A percentile compares a stretch with the other conserved stretches of the same genome.
Evolutionary conservation across 2,329 filamentous ascomycete genomes (phyloP).

Genomic region (Aurifilum marmelostoma): DNA sequence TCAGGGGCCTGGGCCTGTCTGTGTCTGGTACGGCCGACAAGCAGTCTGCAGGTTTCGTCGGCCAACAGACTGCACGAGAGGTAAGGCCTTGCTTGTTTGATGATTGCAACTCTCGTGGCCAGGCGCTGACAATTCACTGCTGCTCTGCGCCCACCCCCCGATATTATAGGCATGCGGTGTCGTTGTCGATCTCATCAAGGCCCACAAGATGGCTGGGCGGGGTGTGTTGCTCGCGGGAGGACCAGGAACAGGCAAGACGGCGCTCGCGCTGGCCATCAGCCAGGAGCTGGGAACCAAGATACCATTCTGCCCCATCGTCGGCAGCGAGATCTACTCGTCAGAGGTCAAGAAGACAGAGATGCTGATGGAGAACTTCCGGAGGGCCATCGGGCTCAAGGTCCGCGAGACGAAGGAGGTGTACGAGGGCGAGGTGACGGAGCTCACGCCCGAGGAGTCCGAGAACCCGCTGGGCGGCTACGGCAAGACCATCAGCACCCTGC

Average conservation of each 20-base stretch:
- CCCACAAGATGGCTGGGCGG: constrained; percentile 96
- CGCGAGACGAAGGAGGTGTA: constrained; percentile 99
- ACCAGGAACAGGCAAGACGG: constrained; percentile 96
- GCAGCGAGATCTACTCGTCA: constrained; percentile 95
- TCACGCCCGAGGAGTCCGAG: constrained; percentile 96
- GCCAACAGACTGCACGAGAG: constrained; percentile 86
- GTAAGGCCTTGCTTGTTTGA: constrained; percentile 49
- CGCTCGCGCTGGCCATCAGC: constrained; percentile 90
- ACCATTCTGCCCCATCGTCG: constrained; percentile 96
- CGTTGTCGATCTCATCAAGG: constrained; percentile 91
- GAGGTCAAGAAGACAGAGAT: constrained; percentile 99
- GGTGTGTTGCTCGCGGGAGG: constrained; percentile 93
- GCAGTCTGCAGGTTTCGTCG: constrained; percentile 82
- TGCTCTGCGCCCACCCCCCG: constrained; percentile 3
- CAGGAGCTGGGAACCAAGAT: constrained; percentile 98
- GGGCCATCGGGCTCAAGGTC: constrained; percentile 94
- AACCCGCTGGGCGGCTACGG: constrained; percentile 97
- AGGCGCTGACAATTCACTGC: constrained; percentile 9
- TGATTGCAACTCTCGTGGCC: not conserved
- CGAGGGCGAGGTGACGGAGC: constrained; percentile 96
- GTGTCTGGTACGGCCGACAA: constrained; percentile 83
- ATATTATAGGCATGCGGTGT: constrained; percentile 85
- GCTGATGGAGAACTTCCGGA: constrained; percentile 97
- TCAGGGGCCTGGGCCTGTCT: constrained; percentile 89
- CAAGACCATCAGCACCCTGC: constrained; percentile 92